These are phyloP conservation scores for Aegilops speltoides DNA, from an alignment of 176 grass and related monocot genomes.

Conservation along the genomic window DNA sequence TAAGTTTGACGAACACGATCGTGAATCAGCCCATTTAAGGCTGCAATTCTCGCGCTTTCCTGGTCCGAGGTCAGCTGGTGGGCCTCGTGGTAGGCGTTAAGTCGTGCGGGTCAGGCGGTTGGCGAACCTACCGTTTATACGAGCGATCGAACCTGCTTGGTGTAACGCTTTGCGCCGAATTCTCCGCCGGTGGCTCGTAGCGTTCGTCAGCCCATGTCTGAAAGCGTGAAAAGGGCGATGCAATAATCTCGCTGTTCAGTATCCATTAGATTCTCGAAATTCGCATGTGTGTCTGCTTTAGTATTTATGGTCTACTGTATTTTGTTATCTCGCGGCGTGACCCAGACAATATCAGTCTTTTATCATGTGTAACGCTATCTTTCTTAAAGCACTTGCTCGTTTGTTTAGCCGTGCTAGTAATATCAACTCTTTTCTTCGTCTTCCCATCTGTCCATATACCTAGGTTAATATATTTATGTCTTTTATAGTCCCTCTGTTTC, in stretches of 20 bases:
- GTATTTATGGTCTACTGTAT: slow-evolving; percentile 44
- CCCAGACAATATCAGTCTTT: slow-evolving; percentile 9
- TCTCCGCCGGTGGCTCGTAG: slow-evolving; percentile 27
- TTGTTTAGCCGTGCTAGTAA: slow-evolving; percentile 25
- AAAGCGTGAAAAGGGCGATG: slow-evolving; percentile 35
- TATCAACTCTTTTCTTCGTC: background rate
- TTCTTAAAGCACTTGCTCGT: background rate
- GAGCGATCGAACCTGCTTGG: slow-evolving; percentile 31
- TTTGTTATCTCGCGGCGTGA: slow-evolving; percentile 9
- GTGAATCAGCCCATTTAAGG: slow-evolving; percentile 94
- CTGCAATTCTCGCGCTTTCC: slow-evolving; percentile 99
- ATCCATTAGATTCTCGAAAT: slow-evolving; percentile 39
- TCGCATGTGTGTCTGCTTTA: slow-evolving; percentile 43
- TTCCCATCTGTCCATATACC: background rate
- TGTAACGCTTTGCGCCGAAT: slow-evolving; percentile 45
- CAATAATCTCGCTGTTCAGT: slow-evolving; percentile 42
- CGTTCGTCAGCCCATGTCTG: slow-evolving; percentile 32
- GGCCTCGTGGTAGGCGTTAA: slow-evolving; percentile 95
- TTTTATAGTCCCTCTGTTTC: no score
- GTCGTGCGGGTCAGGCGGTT: slow-evolving; percentile 50
- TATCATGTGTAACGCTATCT: slow-evolving; percentile 18
- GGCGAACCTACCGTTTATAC: slow-evolving; percentile 53
- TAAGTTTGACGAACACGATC: slow-evolving; percentile 96
- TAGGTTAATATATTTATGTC: background rate
- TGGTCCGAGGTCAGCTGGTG: slow-evolving; percentile 86